Evolutionary conservation across 768 basidiomycete genomes (phyloP), one percentile per base, ranked within the genome.

Genomic region (Hirschioporus abietinus): DNA sequence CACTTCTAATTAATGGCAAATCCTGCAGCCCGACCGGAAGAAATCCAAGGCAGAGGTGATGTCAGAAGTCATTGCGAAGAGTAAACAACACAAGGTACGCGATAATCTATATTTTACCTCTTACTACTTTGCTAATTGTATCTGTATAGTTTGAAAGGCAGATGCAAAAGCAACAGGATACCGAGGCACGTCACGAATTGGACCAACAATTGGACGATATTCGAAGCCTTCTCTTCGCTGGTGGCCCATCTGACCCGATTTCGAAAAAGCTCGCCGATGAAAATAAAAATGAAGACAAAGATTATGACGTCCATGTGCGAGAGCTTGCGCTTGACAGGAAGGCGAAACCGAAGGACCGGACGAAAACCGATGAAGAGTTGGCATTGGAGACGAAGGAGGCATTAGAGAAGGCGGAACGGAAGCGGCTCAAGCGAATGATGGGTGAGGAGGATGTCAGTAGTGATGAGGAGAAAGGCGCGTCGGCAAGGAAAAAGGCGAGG

Each of bases 11-110:
- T 64, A 61, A 64, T 17, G 67, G 60, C n/a, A 58, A 62, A 67
- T 26, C 58, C 17, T 67, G 4, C 72, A 95, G 92, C 90, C 90
- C 8, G 85, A 86, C 60, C 82, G 88, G 67, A 97, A 96, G 78
- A 96, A 93, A 78, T 87, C 89, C 4, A 97, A 96, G 77, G 90
- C 92, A 1, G 96, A 99, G 73, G 93, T 98, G 68, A 99, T 99
- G 97, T 87, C 92, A 0, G 97, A 99, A 75, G 92, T 99, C 35
- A 93, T 99, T 60, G 92, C 94, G 0, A 99, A 99, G 78, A 96
- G 94, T 78, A 99, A 99, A 77, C 87, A 89, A 63, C 88, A 99
- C 79, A 98, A 96, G 82, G 96, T 94, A 71, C 34, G 78, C 74
- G 66, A 30, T 67, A 62, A 26, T 57, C 3, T 26, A 57, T 60